Conservation (phyloP, 805 yeast genomes). For the Candida pseudoglaebosa region DNA sequence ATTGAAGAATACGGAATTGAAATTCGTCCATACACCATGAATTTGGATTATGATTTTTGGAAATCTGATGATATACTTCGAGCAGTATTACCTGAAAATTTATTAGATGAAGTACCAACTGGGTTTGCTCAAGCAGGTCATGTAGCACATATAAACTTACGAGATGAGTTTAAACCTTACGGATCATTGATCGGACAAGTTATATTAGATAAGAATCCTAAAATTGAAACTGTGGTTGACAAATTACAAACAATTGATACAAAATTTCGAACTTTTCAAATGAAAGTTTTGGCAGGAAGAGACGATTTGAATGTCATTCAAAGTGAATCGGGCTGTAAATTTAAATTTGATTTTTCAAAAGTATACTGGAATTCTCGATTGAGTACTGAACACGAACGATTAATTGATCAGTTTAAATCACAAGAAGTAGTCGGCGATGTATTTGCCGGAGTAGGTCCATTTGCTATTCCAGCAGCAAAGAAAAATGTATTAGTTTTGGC, state of each 20-base stretch:
- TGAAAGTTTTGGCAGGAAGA: constrained; percentile 91
- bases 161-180: constrained; percentile 81
- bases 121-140: constrained; percentile 95
- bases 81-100: constrained; percentile 70
- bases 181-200: constrained; percentile 83
- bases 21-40: constrained; percentile 50
- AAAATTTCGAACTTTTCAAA: constrained; percentile 83
- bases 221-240: constrained; percentile 84
- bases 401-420: constrained; percentile 56
- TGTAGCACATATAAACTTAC: constrained; percentile 85
- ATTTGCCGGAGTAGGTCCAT: constrained; percentile 98
- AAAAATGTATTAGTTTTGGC: constrained; percentile 78
- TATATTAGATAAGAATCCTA: constrained; percentile 79
- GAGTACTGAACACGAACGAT: constrained; percentile 87
- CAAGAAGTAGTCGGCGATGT: constrained; percentile 88
- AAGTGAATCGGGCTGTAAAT: constrained; percentile 79
- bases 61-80: constrained; percentile 79
- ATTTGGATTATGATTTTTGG: constrained; percentile 77
- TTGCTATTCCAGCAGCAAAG: constrained; percentile 93
- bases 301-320: constrained; percentile 76
- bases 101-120: constrained; percentile 72
- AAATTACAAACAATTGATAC: constrained; percentile 85
- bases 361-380: constrained; percentile 98
- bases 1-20: constrained; percentile 46
- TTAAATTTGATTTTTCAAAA: constrained; percentile 83